Evolutionary conservation across 2,329 filamentous ascomycete species (phyloP), one percentile per base, ranked within the genome.

Genomic region (Akanthomyces muscarius): DNA sequence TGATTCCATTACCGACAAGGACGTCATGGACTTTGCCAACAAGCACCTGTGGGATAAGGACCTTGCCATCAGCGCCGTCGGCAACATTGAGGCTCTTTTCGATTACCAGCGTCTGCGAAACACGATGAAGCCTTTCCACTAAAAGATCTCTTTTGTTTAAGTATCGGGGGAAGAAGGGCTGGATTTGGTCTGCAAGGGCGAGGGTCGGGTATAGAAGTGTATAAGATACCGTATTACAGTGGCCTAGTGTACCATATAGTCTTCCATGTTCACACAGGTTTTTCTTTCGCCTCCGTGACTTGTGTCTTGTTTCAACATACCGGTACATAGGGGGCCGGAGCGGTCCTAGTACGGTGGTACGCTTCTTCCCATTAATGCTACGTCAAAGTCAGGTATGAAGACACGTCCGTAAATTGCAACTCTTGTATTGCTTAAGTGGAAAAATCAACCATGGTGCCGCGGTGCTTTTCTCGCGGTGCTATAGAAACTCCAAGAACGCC

Each of bases 11-110:
- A 92, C 92, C 68, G 92, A 93, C 80, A 96, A 96, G 84, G 92
- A 98, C 73, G 91, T 99, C 68, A 97, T 97, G 91, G 87, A 90
- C 72, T 99, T 98, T 76, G 94, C 94, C 72, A 89, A 91, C 84
- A 87, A 88, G 79, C 97, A 95, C 82, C 82, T 99, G 66, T 99
- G 95, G 95, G 95, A 99, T 81, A 90, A 94, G 80, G 95, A 99
- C 76, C 83, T 99, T 72, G 95, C 95, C 72, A 85, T 99, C 77
- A 93, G 89, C 75, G 95, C 94, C 41, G 91, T 98, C 69, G 95
- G 95, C 69, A 89, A 87, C 80, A 92, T 98, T 74, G 95, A 98
- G 85, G 94, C 88, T 75, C 77, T 89, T 64, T 83, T 90, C 66
- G 86, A 94, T 77, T 96, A 95, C 82, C 83, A 89, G 76, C 82